Evolutionary conservation across 2,329 filamentous ascomycete genomes (phyloP).

Genomic region (Phaeosphaeriaceae sp.): DNA sequence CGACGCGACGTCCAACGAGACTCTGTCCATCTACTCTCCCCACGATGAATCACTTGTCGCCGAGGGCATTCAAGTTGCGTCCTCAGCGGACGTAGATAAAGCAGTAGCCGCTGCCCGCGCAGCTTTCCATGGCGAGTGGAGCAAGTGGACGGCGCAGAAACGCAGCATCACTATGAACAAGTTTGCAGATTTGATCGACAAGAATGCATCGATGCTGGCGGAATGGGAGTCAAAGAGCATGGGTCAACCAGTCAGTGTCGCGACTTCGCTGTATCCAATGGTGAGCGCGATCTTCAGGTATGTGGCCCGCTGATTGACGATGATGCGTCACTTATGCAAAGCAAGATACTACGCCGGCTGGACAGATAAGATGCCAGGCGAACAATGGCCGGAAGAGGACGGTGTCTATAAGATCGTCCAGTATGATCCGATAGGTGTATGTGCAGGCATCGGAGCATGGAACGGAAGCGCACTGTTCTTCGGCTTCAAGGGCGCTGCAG

Average conservation of each 20-base stretch:
- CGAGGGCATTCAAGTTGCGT: constrained; percentile 31
- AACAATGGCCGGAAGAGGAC: constrained; percentile 25
- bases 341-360: constrained; percentile 25
- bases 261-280: constrained; percentile 13
- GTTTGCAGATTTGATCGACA: constrained; percentile 34
- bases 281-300: constrained; percentile 24
- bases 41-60: constrained; percentile 32
- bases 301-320: neutral
- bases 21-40: constrained; percentile 32
- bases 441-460: constrained; percentile 39
- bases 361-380: constrained; percentile 29
- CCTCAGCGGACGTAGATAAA: constrained; percentile 32
- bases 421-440: constrained; percentile 41
- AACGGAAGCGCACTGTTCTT: constrained; percentile 29
- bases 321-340: neutral
- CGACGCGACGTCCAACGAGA: constrained; percentile 29
- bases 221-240: constrained; percentile 24
- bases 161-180: constrained; percentile 32
- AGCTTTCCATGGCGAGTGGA: constrained; percentile 32
- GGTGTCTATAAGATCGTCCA: constrained; percentile 33
- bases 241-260: constrained; percentile 19
- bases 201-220: constrained; percentile 18
- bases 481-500: constrained; percentile 37
- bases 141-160: constrained; percentile 24
- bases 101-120: constrained; percentile 33